phyloP scores from a whole-genome alignment of 116 monocot genomes.

The Trichopus zeylanicus region DNA sequence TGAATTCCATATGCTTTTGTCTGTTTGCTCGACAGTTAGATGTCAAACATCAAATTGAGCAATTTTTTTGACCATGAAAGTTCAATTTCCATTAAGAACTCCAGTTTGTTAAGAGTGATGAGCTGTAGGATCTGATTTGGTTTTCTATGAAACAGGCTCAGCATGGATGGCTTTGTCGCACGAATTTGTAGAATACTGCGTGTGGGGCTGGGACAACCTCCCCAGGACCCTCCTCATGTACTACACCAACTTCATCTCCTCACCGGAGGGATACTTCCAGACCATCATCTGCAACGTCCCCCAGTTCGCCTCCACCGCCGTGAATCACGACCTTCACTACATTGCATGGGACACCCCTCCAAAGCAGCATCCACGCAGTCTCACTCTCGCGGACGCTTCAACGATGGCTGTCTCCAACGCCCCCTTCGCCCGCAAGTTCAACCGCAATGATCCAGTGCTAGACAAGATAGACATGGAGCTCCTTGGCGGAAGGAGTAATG shows the following conservation, averaged over 20 bases:
- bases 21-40: no score
- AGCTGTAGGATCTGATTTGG: background rate
- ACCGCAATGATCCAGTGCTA: slow-evolving; percentile 24
- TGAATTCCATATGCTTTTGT: no score
- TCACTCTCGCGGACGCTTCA: slow-evolving; percentile 11
- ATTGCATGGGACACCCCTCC: slow-evolving; percentile 46
- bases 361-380: slow-evolving; percentile 41
- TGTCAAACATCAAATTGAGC: no score
- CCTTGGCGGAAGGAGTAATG: slow-evolving; percentile 10
- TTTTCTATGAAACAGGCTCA: slow-evolving; percentile 18
- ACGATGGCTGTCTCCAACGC: slow-evolving; percentile 34
- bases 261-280: slow-evolving; percentile 61
- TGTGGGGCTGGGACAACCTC: slow-evolving; percentile 50
- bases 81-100: background rate
- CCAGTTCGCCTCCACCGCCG: slow-evolving; percentile 20
- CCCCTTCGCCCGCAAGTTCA: slow-evolving; percentile 55
- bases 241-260: slow-evolving; percentile 54
- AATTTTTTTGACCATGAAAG: no score
- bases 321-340: slow-evolving; percentile 56
- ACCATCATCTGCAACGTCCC: slow-evolving; percentile 44
- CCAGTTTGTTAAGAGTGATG: background rate
- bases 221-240: slow-evolving; percentile 54
- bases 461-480: slow-evolving; percentile 30
- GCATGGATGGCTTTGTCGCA: slow-evolving; percentile 41
- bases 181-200: slow-evolving; percentile 37